phyloP scores from a whole-genome alignment of 805 yeast genomes.

The Myxozyma melibiosi region DNA sequence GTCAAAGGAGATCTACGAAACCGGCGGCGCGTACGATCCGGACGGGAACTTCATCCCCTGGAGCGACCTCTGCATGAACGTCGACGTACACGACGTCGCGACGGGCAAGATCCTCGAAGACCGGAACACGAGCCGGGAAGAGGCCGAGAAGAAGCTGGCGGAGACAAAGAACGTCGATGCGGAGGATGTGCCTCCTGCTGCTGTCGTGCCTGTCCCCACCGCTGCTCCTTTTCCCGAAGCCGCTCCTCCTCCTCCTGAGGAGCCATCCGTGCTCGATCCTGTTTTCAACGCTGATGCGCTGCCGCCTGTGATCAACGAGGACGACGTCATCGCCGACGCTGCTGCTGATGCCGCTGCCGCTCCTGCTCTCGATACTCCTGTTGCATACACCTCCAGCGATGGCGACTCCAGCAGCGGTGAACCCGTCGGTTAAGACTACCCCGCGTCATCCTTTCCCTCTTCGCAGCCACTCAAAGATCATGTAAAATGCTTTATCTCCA shows the following conservation, averaged over 20 bases:
- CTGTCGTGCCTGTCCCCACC: not conserved
- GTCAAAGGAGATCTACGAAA: slow-evolving; percentile 19
- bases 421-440: no score
- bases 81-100: slow-evolving; percentile 23
- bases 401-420: no score
- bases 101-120: slow-evolving; percentile 9
- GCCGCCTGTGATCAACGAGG: no score
- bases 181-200: not conserved
- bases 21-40: slow-evolving; percentile 32
- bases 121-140: not conserved
- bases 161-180: not conserved
- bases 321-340: no score
- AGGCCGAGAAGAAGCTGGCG: not conserved
- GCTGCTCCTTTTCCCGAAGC: not conserved
- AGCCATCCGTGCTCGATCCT: not conserved
- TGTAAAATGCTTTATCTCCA: no score
- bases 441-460: no score
- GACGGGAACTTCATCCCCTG: slow-evolving; percentile 28
- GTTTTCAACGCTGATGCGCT: not conserved
- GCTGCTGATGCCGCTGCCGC: no score
- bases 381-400: no score
- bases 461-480: no score
- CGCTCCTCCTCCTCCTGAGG: not conserved
- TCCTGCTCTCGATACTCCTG: no score
- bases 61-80: slow-evolving; percentile 24